These are phyloP conservation scores for Neonectria punicea DNA, from an alignment of 2,329 filamentous ascomycete genomes.

Conservation along the genomic window DNA sequence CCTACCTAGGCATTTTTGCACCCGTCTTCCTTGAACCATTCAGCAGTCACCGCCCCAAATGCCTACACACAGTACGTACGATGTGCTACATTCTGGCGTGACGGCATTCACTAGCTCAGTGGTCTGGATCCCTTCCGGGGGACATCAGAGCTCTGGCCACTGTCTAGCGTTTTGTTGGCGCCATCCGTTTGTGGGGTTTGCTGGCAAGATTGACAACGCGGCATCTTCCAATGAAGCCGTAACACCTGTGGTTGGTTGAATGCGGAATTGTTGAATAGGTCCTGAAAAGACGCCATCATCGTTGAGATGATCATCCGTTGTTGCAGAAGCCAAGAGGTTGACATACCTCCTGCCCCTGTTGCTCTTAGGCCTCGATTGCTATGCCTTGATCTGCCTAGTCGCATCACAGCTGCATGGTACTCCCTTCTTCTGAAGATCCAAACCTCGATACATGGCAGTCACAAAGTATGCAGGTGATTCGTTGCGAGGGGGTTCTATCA, in stretches of 20 bases:
- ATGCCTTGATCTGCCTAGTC: not conserved
- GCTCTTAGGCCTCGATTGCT: not conserved
- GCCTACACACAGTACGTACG: not conserved
- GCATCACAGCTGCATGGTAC: not conserved
- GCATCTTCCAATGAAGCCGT: not conserved
- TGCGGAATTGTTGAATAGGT: conserved; percentile 1
- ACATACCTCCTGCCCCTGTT: not conserved
- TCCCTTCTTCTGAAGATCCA: not conserved
- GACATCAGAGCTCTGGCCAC: conserved; percentile 3
- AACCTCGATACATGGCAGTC: not conserved
- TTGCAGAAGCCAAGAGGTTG: not conserved
- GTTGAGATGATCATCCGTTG: not conserved
- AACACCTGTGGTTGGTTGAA: conserved; percentile 3
- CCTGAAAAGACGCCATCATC: conserved; percentile 1
- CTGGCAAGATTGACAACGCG: not conserved
- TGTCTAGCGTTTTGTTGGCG: conserved; percentile 14
- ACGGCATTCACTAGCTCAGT: not conserved
- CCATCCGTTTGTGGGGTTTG: conserved; percentile 9
- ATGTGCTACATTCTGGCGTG: not conserved
- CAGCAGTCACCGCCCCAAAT: not conserved
- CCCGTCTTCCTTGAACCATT: not conserved
- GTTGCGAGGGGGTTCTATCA: not conserved
- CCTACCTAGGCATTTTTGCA: not conserved
- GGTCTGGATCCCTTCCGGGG: conserved; percentile 16
- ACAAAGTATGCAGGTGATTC: not conserved